Evolutionary conservation across 129 eudicot genomes (phyloP).

Genomic region (Escallonia herrerae): DNA sequence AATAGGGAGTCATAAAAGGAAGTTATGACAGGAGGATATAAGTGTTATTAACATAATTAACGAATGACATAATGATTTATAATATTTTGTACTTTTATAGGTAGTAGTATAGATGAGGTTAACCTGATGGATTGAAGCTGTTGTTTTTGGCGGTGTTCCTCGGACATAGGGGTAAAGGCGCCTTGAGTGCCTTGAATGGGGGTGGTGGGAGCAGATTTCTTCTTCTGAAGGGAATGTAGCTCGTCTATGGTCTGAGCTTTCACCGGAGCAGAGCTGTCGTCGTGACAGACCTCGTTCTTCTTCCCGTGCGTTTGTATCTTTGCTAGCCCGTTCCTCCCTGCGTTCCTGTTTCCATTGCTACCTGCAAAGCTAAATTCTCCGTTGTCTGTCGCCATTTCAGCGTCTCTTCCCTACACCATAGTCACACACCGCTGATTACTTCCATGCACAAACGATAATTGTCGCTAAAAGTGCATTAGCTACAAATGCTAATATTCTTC

Average conservation of each 20-base stretch:
- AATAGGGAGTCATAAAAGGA: too few relatives aligned
- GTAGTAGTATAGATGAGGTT: too few relatives aligned
- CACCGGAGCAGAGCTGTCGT: conserved; percentile 69
- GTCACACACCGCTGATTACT: too few relatives aligned
- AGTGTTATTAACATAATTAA: too few relatives aligned
- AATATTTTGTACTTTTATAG: too few relatives aligned
- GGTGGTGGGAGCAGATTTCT: conserved; percentile 70
- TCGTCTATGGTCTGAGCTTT: conserved; percentile 83
- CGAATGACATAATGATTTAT: too few relatives aligned
- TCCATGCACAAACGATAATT: too few relatives aligned
- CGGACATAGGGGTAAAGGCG: conserved; percentile 24
- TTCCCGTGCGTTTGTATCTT: conserved; percentile 50
- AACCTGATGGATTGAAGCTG: conserved; percentile 84
- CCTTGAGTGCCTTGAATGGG: conserved; percentile 36
- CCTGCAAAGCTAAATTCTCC: conserved; percentile 38
- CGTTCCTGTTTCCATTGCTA: conserved; percentile 8
- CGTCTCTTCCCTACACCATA: conserved; percentile 1
- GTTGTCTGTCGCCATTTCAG: conserved; percentile 9
- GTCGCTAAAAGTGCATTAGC: too few relatives aligned
- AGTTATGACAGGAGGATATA: too few relatives aligned
- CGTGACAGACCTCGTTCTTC: conserved; percentile 57
- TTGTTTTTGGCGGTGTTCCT: conserved; percentile 60
- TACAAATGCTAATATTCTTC: too few relatives aligned
- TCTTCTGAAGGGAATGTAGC: conserved; percentile 81
- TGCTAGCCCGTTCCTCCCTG: conserved; percentile 47